Percentiles rank a stretch among this genome's conserved stretches.
Conservation (phyloP, 83 land plant genomes). For the Larix sibirica region DNA sequence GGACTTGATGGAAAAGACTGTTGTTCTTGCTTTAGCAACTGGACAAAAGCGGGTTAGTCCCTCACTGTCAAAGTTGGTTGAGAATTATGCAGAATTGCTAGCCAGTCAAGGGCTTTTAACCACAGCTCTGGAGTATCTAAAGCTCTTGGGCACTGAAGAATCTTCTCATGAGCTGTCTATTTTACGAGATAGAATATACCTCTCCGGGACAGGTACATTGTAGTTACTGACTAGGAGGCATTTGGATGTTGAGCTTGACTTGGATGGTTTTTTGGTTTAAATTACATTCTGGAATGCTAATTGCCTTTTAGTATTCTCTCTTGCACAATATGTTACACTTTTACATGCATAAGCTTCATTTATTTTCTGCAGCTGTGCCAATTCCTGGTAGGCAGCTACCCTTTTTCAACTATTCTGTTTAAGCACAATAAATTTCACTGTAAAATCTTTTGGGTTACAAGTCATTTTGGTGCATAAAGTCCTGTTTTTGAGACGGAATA, state of each 20-base stretch:
- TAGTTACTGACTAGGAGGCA: neutral
- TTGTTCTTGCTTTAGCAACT: slow-evolving; percentile 81
- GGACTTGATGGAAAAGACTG: slow-evolving; percentile 97
- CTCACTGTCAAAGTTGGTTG: slow-evolving; percentile 79
- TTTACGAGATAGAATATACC: slow-evolving; percentile 73
- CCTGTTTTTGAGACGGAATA: no score
- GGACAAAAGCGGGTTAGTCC: slow-evolving; percentile 79
- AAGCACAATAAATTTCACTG: no score
- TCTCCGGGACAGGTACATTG: slow-evolving; percentile 48
- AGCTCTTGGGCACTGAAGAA: slow-evolving; percentile 74
- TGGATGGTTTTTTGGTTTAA: neutral
- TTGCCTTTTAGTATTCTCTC: neutral
- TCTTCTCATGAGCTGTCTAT: slow-evolving; percentile 71
- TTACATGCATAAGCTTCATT: no score
- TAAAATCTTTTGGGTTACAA: no score
- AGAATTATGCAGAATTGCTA: slow-evolving; percentile 85
- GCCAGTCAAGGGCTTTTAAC: slow-evolving; percentile 88
- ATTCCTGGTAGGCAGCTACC: no score
- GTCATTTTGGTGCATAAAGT: no score
- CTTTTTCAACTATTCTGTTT: no score
- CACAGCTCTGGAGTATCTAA: slow-evolving; percentile 84
- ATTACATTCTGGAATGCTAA: neutral
- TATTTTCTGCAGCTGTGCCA: no score
- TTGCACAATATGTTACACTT: no score
- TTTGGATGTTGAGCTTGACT: neutral